These are phyloP conservation scores for Piper betle DNA, from an alignment of 164 flowering plant species.

Conservation along the genomic window DNA sequence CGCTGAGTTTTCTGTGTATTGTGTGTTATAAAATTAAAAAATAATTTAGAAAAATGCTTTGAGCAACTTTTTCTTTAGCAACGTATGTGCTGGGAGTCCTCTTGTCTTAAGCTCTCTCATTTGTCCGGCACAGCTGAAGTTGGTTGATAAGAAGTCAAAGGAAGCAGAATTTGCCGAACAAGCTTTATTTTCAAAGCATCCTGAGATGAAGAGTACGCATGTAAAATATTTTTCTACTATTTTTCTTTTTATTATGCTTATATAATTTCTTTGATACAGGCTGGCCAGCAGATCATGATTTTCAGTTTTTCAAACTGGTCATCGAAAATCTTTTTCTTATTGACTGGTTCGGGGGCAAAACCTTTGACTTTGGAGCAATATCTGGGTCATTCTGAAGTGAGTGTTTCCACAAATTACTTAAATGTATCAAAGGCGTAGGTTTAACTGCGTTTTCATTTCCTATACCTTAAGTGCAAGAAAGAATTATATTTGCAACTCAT, in stretches of 20 bases:
- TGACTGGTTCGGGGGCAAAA: conserved; percentile 82
- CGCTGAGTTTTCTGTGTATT: too few relatives aligned
- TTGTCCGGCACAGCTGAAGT: conserved; percentile 30
- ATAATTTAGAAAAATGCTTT: too few relatives aligned
- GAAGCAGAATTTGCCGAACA: conserved; percentile 55
- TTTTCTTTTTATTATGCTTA: neutral
- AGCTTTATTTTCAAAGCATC: conserved; percentile 81
- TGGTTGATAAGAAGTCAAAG: conserved; percentile 30
- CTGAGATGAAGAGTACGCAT: conserved; percentile 71
- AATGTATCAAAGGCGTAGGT: neutral
- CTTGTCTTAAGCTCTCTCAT: neutral
- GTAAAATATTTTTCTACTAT: neutral
- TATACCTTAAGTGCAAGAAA: neutral
- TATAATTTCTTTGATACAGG: conserved; percentile 23
- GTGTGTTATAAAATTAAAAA: too few relatives aligned
- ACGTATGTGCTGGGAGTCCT: neutral
- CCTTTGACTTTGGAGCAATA: conserved; percentile 71
- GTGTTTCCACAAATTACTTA: conserved; percentile 15
- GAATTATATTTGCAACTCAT: neutral
- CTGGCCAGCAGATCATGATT: conserved; percentile 76
- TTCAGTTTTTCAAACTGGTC: conserved; percentile 62
- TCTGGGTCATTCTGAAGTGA: conserved; percentile 39
- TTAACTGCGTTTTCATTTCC: neutral
- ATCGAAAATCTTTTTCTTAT: conserved; percentile 71
- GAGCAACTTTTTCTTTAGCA: neutral